These are phyloP conservation scores for Metroxylon sagu DNA, from an alignment of 176 grass and related monocot species.

Conservation along the genomic window DNA sequence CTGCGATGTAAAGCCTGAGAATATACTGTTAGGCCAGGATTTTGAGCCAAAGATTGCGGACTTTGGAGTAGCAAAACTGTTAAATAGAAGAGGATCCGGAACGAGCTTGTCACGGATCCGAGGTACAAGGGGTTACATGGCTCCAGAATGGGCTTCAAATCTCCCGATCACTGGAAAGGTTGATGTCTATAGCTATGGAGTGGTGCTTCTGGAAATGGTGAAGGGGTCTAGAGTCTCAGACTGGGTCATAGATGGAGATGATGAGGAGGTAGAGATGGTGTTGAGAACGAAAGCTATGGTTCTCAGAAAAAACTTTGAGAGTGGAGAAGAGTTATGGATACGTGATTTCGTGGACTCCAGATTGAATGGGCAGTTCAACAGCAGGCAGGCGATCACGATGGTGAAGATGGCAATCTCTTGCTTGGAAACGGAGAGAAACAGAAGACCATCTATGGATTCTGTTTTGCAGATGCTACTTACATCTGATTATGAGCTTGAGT, in stretches of 20 bases:
- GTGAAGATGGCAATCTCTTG: constrained; percentile 19
- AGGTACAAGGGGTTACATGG: constrained; percentile 28
- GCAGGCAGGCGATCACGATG: constrained; percentile 1
- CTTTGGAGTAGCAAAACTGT: constrained; percentile 21
- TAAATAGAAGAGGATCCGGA: constrained; percentile 3
- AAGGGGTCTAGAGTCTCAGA: constrained; percentile 18
- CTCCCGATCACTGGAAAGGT: constrained; percentile 21
- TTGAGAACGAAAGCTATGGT: not conserved
- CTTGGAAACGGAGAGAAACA: constrained; percentile 13
- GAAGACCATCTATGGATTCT: constrained; percentile 13
- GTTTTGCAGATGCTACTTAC: constrained; percentile 9
- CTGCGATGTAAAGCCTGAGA: constrained; percentile 49
- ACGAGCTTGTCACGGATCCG: constrained; percentile 15
- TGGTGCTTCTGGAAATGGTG: constrained; percentile 26
- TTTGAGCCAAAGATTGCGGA: constrained; percentile 31
- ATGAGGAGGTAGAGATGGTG: not conserved
- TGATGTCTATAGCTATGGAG: constrained; percentile 27
- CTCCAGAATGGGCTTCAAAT: constrained; percentile 25
- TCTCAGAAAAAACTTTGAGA: not conserved
- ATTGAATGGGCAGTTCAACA: constrained; percentile 12
- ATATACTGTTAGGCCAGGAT: constrained; percentile 22
- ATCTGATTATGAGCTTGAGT: not conserved
- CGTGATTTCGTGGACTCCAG: constrained; percentile 10
- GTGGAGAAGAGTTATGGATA: constrained; percentile 7
- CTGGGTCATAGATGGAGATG: constrained; percentile 10